These are phyloP conservation scores for Volvox africanus DNA, from an alignment of 139 green algal genomes.

Conservation along the genomic window DNA sequence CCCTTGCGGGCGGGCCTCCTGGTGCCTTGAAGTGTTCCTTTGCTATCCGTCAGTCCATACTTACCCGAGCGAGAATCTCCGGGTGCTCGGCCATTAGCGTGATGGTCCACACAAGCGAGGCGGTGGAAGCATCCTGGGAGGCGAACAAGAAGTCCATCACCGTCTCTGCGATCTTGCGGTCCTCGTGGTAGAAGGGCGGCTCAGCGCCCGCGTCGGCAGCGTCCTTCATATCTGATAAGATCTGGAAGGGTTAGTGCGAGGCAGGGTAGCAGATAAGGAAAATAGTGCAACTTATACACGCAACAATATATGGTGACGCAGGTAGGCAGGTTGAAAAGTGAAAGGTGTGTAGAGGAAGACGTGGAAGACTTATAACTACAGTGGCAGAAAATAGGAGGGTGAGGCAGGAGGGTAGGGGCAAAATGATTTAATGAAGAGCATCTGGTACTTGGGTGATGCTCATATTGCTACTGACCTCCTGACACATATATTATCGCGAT, in stretches of 20 bases:
- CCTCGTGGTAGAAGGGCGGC: constrained; percentile 67
- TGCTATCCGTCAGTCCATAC: background rate
- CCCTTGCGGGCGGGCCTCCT: no score
- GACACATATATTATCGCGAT: no score
- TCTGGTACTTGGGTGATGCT: no score
- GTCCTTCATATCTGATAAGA: constrained; percentile 65
- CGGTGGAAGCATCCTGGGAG: constrained; percentile 87
- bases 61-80: constrained; percentile 72
- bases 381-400: background rate
- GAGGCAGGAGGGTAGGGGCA: background rate
- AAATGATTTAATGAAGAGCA: background rate
- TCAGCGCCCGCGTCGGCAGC: constrained; percentile 69
- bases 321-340: no score
- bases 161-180: constrained; percentile 80
- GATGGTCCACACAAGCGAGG: constrained; percentile 86
- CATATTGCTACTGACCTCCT: no score
- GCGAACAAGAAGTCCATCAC: constrained; percentile 94
- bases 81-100: constrained; percentile 87
- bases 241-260: constrained; percentile 1
- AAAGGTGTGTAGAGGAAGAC: no score
- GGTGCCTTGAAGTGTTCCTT: no score
- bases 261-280: background rate
- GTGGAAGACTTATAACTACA: no score
- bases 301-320: no score
- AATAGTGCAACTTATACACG: no score